These are phyloP conservation scores for Eimeria praecox DNA, from an alignment of 169 alveolate genomes.

Conservation along the genomic window DNA sequence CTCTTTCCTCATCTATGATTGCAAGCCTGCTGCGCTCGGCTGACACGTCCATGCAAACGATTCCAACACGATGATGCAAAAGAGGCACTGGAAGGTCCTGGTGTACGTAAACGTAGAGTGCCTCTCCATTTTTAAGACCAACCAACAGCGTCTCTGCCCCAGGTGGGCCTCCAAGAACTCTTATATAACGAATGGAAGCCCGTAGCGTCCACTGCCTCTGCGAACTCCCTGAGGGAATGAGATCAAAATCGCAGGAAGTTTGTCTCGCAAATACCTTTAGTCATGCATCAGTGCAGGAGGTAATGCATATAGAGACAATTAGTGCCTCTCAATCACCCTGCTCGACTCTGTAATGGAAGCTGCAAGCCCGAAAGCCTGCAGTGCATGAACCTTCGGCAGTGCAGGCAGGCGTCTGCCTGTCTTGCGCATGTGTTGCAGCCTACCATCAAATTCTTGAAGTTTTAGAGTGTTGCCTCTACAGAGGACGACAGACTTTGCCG, in stretches of 20 bases:
- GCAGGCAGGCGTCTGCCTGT: neutral
- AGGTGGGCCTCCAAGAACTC: conserved; percentile 95
- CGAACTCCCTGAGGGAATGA: conserved; percentile 86
- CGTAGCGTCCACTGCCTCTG: conserved; percentile 95
- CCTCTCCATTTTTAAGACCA: conserved; percentile 95
- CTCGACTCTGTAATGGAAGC: neutral
- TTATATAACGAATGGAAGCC: conserved; percentile 89
- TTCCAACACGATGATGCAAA: conserved; percentile 90
- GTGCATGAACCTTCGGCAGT: neutral
- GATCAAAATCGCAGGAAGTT: neutral
- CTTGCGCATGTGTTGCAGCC: neutral
- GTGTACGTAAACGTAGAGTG: conserved; percentile 93
- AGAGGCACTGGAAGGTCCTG: conserved; percentile 95
- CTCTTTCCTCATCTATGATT: conserved; percentile 93
- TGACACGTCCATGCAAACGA: conserved; percentile 89
- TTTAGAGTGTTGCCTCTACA: conserved; percentile 90
- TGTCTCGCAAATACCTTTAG: neutral
- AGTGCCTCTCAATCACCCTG: neutral
- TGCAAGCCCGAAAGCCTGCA: neutral
- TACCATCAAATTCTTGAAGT: conserved; percentile 86
- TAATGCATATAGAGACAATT: neutral
- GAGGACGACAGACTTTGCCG: conserved; percentile 91
- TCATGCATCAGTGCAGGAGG: neutral
- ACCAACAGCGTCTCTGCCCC: conserved; percentile 94
- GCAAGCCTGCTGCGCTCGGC: conserved; percentile 88